These are phyloP conservation scores for Phytophthora tubulina DNA, from an alignment of 352 stramenopile species.

Conservation along the genomic window DNA sequence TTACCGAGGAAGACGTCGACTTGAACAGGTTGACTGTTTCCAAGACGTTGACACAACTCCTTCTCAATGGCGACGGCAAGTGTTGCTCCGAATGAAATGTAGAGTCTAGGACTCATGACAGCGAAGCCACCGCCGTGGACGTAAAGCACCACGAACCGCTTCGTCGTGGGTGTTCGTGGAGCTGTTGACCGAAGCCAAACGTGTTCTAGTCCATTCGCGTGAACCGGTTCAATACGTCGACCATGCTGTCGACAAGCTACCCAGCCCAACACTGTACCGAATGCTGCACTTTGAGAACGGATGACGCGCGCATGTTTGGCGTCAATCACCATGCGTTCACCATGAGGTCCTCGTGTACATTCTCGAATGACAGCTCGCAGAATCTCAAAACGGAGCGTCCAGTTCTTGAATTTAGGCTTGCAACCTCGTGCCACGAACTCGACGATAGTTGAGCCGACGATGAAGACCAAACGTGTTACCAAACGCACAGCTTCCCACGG, in stretches of 20 bases:
- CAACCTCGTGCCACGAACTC: slow-evolving; percentile 40
- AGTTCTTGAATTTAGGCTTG: slow-evolving; percentile 50
- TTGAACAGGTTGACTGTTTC: slow-evolving; percentile 15
- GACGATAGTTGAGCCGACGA: slow-evolving; percentile 29
- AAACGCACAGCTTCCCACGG: slow-evolving; percentile 45
- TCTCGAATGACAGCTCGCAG: slow-evolving; percentile 39
- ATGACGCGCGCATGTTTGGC: slow-evolving; percentile 44
- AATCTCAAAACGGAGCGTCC: slow-evolving; percentile 59
- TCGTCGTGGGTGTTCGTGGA: slow-evolving; percentile 10
- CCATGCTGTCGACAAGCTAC: slow-evolving; percentile 36
- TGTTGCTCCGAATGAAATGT: slow-evolving; percentile 41
- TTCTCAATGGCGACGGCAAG: slow-evolving; percentile 41
- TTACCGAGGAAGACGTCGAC: slow-evolving; percentile 56
- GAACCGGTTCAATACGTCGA: slow-evolving; percentile 36
- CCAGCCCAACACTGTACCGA: slow-evolving; percentile 43
- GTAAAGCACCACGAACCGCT: slow-evolving; percentile 59
- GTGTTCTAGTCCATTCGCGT: slow-evolving; percentile 49
- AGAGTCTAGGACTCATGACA: slow-evolving; percentile 54
- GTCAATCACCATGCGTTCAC: slow-evolving; percentile 42
- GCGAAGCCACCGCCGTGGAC: slow-evolving; percentile 65
- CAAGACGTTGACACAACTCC: slow-evolving; percentile 23
- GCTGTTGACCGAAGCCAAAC: slow-evolving; percentile 46
- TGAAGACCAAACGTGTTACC: slow-evolving; percentile 19
- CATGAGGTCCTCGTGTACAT: slow-evolving; percentile 34
- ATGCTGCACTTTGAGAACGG: slow-evolving; percentile 41